Evolutionary conservation across 2,329 filamentous ascomycete species (phyloP).

Genomic region (Alternaria rosae): DNA sequence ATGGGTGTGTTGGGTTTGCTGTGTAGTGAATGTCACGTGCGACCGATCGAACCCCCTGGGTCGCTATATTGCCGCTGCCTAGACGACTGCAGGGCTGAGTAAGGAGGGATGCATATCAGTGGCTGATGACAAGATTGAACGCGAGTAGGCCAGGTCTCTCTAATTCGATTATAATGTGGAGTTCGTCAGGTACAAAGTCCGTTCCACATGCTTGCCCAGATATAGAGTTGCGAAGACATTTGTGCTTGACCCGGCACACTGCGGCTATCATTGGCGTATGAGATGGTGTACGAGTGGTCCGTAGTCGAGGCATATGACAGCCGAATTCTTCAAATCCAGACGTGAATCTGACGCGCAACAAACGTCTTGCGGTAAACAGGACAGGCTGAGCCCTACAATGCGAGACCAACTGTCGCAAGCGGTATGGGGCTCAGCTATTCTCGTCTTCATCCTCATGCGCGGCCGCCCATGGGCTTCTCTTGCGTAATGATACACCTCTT

Average conservation of each 20-base stretch:
- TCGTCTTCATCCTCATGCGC: conserved; percentile 48
- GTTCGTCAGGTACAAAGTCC: background rate
- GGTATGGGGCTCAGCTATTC: background rate
- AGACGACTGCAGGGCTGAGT: background rate
- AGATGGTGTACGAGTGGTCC: background rate
- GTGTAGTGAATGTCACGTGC: conserved; percentile 3
- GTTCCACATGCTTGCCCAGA: background rate
- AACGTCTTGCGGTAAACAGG: background rate
- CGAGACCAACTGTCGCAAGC: background rate
- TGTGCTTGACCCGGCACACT: background rate
- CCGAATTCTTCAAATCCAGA: background rate
- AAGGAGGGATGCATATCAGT: background rate
- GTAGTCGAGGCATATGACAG: background rate
- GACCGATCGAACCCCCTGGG: background rate
- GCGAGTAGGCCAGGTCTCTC: background rate
- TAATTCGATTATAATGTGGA: background rate
- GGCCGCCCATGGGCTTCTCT: conserved; percentile 50
- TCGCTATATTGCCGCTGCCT: background rate
- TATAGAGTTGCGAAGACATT: background rate
- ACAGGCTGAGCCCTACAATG: background rate
- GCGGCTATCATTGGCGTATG: background rate
- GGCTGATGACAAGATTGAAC: background rate
- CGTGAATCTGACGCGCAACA: background rate
- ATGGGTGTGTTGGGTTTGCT: background rate
- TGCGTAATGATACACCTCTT: conserved; percentile 45